phyloP scores from a whole-genome alignment of 768 basidiomycete species.

The Lyophyllum atratum region DNA sequence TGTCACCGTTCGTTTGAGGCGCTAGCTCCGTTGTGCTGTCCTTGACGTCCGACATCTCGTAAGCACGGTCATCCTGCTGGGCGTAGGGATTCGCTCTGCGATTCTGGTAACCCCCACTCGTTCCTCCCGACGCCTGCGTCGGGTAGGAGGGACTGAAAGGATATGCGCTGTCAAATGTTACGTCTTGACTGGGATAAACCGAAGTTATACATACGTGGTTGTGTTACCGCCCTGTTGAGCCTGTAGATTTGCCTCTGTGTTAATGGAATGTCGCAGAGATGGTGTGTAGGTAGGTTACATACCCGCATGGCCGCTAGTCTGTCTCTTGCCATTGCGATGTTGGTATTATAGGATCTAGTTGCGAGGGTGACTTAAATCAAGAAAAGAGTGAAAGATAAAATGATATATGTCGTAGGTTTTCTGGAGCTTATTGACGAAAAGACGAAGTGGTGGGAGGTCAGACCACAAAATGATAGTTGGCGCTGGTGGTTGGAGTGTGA shows the following conservation, averaged over 20 bases:
- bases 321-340: constrained; percentile 77
- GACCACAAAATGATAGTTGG: constrained; percentile 18
- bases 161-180: constrained; percentile 13
- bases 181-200: constrained; percentile 1
- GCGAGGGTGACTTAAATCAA: constrained; percentile 19
- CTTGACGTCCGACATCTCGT: constrained; percentile 74
- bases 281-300: constrained; percentile 23
- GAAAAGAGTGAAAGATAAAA: constrained; percentile 17
- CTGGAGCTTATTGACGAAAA: constrained; percentile 7
- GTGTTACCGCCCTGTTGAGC: constrained; percentile 65
- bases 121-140: constrained; percentile 61
- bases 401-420: constrained; percentile 9
- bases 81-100: constrained; percentile 65
- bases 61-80: constrained; percentile 62
- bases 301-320: constrained; percentile 88
- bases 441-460: constrained; percentile 18
- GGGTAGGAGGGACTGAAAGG: constrained; percentile 58
- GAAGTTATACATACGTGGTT: constrained; percentile 42
- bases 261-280: constrained; percentile 6
- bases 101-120: constrained; percentile 44
- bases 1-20: constrained; percentile 43
- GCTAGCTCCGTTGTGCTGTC: constrained; percentile 57
- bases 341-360: constrained; percentile 20
- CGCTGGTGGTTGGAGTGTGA: constrained; percentile 13
- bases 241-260: constrained; percentile 31